These are phyloP conservation scores for Terfezia claveryi DNA, from an alignment of 495 filamentous ascomycete species.

Conservation along the genomic window DNA sequence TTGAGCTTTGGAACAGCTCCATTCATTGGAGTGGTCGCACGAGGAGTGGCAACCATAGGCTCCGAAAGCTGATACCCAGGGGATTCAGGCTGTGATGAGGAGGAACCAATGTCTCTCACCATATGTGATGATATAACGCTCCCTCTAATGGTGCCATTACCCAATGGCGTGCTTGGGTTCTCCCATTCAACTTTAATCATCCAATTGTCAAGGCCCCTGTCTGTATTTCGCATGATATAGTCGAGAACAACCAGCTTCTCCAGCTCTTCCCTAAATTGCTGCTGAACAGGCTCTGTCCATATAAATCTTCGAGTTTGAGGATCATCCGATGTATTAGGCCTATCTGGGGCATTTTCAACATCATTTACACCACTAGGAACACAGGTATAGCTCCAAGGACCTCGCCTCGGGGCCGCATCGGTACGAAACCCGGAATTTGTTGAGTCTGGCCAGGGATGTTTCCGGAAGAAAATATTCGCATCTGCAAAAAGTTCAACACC, in stretches of 20 bases:
- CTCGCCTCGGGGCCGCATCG: conserved; percentile 45
- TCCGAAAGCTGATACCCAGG: conserved; percentile 40
- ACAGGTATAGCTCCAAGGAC: conserved; percentile 71
- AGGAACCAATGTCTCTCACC: conserved; percentile 26
- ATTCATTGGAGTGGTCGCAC: conserved; percentile 36
- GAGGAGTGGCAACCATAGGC: conserved; percentile 49
- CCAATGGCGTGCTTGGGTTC: conserved; percentile 26
- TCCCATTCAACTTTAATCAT: conserved; percentile 96
- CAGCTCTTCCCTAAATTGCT: conserved; percentile 80
- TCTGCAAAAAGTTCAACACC: conserved; percentile 24
- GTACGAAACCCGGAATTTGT: conserved; percentile 52
- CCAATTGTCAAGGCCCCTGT: conserved; percentile 94
- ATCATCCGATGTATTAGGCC: conserved; percentile 25
- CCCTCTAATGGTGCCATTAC: not conserved
- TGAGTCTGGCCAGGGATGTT: conserved; percentile 97
- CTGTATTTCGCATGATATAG: conserved; percentile 98
- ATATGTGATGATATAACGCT: conserved; percentile 22
- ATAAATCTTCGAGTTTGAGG: conserved; percentile 34
- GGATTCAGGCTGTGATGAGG: conserved; percentile 25
- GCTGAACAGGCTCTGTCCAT: conserved; percentile 78
- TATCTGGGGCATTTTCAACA: conserved; percentile 40
- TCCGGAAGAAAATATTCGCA: conserved; percentile 80
- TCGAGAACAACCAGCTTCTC: conserved; percentile 96
- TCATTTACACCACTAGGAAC: conserved; percentile 46
- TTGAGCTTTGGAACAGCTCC: conserved; percentile 32